phyloP scores from a whole-genome alignment of 768 basidiomycete species.

The Rhizopogon rudus region DNA sequence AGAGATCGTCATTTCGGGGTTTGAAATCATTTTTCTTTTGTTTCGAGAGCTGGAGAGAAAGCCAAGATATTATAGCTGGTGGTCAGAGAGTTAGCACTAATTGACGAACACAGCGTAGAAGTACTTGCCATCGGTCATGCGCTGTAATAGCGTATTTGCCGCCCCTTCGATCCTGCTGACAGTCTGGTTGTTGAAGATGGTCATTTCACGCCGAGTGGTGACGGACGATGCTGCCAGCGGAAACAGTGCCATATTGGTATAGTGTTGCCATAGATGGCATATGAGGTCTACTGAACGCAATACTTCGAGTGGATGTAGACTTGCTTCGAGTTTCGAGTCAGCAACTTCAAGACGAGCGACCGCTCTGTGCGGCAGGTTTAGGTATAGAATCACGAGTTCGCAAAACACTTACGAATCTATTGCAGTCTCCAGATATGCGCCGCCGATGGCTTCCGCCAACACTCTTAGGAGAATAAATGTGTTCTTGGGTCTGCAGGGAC shows the following conservation, averaged over 20 bases:
- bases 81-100: neutral
- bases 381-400: neutral
- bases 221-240: constrained; percentile 84
- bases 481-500: constrained; percentile 70
- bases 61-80: constrained; percentile 68
- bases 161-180: constrained; percentile 81
- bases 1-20: constrained; percentile 92
- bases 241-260: constrained; percentile 84
- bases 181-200: constrained; percentile 84
- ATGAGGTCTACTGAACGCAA: constrained; percentile 78
- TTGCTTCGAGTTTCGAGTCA: constrained; percentile 80
- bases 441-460: constrained; percentile 80
- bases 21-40: constrained; percentile 98
- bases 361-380: constrained; percentile 38
- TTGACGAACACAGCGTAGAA: neutral
- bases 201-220: constrained; percentile 88
- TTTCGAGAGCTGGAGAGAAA: constrained; percentile 72
- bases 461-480: constrained; percentile 79
- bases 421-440: constrained; percentile 84
- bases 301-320: constrained; percentile 58
- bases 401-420: constrained; percentile 75
- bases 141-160: constrained; percentile 75
- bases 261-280: constrained; percentile 96
- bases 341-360: constrained; percentile 66
- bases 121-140: constrained; percentile 71